Evolutionary conservation across 257 asterid genomes (phyloP).

Genomic region (Phtheirospermum japonicum): DNA sequence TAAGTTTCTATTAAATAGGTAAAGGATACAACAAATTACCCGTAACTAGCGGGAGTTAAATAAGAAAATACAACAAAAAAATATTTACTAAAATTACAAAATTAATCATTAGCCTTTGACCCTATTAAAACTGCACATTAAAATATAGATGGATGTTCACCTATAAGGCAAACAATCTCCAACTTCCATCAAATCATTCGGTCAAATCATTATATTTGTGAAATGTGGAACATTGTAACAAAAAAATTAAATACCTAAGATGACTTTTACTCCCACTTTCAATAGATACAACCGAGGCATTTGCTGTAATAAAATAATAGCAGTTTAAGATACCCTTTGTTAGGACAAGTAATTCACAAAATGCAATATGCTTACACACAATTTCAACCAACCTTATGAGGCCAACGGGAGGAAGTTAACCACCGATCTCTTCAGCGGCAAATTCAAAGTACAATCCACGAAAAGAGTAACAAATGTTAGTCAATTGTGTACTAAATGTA

Average conservation of each 20-base stretch:
- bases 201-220: background rate
- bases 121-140: too few relatives aligned
- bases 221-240: constrained; percentile 8
- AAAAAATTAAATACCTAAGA: constrained; percentile 75
- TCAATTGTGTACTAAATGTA: constrained; percentile 30
- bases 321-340: constrained; percentile 1
- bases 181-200: constrained; percentile 1
- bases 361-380: constrained; percentile 21
- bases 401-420: constrained; percentile 94
- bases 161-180: constrained; percentile 1
- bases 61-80: too few relatives aligned
- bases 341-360: constrained; percentile 4
- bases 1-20: too few relatives aligned
- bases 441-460: constrained; percentile 33
- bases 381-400: constrained; percentile 87
- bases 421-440: constrained; percentile 97
- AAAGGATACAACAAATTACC: too few relatives aligned
- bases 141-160: constrained; percentile 11
- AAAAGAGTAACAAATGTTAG: constrained; percentile 31
- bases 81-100: too few relatives aligned
- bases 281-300: constrained; percentile 96
- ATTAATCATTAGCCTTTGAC: too few relatives aligned
- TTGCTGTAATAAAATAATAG: constrained; percentile 52
- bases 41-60: too few relatives aligned
- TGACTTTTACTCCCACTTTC: constrained; percentile 83